These are phyloP conservation scores for Fusarium nygamai DNA, from an alignment of 2,329 filamentous ascomycete species.

Conservation along the genomic window DNA sequence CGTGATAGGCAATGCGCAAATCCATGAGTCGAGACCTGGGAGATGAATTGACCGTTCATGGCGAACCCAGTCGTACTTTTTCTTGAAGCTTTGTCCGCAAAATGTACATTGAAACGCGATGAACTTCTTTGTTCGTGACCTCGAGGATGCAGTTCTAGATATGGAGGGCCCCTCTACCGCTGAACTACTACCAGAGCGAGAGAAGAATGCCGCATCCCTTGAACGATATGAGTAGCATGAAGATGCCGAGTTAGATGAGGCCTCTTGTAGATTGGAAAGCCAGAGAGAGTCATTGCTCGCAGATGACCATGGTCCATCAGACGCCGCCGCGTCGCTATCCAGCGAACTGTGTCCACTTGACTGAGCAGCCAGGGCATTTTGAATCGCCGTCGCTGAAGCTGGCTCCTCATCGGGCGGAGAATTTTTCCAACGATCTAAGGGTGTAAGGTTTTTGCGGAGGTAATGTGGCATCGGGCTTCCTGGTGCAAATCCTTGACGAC, in stretches of 20 bases:
- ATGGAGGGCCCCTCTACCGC: constrained; percentile 25
- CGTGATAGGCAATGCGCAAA: constrained; percentile 57
- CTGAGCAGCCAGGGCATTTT: constrained; percentile 44
- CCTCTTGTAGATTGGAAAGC: constrained; percentile 32
- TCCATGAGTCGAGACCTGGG: constrained; percentile 54
- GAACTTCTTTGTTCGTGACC: constrained; percentile 16
- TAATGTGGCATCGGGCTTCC: constrained; percentile 57
- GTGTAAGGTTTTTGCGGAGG: constrained; percentile 50
- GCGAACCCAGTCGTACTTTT: constrained; percentile 55
- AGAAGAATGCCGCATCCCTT: constrained; percentile 20
- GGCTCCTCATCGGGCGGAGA: constrained; percentile 59
- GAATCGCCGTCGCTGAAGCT: constrained; percentile 51
- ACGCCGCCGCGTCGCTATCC: constrained; percentile 24
- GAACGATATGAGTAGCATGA: constrained; percentile 40
- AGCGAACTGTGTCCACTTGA: constrained; percentile 27
- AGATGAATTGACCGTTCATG: constrained; percentile 63
- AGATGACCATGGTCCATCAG: constrained; percentile 46
- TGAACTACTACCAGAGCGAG: constrained; percentile 37
- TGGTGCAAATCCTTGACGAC: constrained; percentile 44
- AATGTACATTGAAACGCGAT: constrained; percentile 51
- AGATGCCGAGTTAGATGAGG: constrained; percentile 44
- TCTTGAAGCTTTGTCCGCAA: constrained; percentile 52
- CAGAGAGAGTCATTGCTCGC: constrained; percentile 45
- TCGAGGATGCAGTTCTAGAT: constrained; percentile 24
- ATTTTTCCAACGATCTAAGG: constrained; percentile 55